Percentiles rank a stretch among this genome's conserved stretches.
phyloP scores from a whole-genome alignment of 371 early-diverging fungal species.

The Mortierella sp. region DNA sequence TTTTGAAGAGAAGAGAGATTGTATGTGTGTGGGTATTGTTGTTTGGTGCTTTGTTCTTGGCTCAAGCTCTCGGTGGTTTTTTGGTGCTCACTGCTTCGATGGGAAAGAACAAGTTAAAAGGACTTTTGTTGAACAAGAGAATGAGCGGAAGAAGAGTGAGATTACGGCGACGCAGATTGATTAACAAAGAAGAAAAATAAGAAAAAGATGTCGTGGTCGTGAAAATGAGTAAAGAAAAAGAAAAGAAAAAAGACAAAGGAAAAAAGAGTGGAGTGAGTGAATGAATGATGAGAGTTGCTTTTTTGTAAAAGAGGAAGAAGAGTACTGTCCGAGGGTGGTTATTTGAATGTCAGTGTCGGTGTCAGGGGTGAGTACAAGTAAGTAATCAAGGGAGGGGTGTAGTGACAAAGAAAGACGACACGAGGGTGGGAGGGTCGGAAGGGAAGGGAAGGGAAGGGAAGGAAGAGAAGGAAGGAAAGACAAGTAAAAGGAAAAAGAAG shows the following conservation, averaged over 20 bases:
- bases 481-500: background rate
- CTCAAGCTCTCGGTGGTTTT: constrained; percentile 29
- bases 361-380: too few species aligned
- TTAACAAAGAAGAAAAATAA: background rate
- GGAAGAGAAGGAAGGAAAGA: background rate
- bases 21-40: background rate
- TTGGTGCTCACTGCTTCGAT: constrained; percentile 13
- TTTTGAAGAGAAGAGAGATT: background rate
- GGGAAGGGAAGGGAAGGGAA: background rate
- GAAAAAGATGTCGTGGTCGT: background rate
- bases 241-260: constrained; percentile 1
- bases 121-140: background rate
- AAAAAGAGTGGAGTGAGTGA: background rate
- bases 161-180: constrained; percentile 1
- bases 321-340: background rate
- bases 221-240: background rate
- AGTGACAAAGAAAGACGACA: background rate
- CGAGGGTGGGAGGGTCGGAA: background rate
- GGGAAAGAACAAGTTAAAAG: constrained; percentile 18
- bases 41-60: constrained; percentile 19
- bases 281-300: too few species aligned
- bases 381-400: background rate
- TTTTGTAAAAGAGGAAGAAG: too few species aligned
- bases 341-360: background rate
- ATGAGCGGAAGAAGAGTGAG: constrained; percentile 1